A percentile compares a stretch with the other conserved stretches of the same genome.
Evolutionary conservation across 2,329 filamentous ascomycete species (phyloP).

Genomic region (Coniosporium tulheliwenetii): DNA sequence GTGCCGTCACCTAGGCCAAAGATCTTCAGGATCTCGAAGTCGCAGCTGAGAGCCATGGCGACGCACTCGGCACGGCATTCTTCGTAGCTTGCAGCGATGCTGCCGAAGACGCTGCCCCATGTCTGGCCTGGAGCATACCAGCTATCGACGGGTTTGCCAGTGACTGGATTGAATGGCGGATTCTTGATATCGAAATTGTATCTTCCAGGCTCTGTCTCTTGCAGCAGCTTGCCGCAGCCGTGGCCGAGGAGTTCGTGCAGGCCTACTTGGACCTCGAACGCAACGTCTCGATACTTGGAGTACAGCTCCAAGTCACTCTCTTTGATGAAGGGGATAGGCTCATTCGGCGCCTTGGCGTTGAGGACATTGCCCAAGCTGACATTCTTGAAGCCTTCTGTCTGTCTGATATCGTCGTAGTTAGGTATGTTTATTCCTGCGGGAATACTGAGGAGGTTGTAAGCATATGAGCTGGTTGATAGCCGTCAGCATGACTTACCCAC

Average conservation of each 20-base stretch:
- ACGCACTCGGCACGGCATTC: constrained; percentile 91
- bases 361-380: constrained; percentile 88
- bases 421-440: constrained; percentile 18
- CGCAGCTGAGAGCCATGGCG: constrained; percentile 79
- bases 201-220: constrained; percentile 66
- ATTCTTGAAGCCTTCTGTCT: constrained; percentile 81
- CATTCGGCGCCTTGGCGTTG: constrained; percentile 78
- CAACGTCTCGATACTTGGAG: constrained; percentile 66
- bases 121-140: constrained; percentile 96
- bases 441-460: background rate
- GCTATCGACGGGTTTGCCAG: constrained; percentile 58
- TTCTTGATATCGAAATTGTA: constrained; percentile 82
- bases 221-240: constrained; percentile 83
- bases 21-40: constrained; percentile 76
- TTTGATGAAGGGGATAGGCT: constrained; percentile 81
- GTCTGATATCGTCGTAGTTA: constrained; percentile 63
- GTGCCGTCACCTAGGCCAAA: constrained; percentile 79
- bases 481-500: constrained; percentile 18
- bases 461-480: too few species aligned
- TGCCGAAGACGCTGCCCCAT: constrained; percentile 84
- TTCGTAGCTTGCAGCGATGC: constrained; percentile 77
- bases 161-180: constrained; percentile 68
- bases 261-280: constrained; percentile 92
- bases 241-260: constrained; percentile 83
- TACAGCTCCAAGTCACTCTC: constrained; percentile 64